Evolutionary conservation across 805 yeast species (phyloP).

Genomic region (Saturnispora diversa): DNA sequence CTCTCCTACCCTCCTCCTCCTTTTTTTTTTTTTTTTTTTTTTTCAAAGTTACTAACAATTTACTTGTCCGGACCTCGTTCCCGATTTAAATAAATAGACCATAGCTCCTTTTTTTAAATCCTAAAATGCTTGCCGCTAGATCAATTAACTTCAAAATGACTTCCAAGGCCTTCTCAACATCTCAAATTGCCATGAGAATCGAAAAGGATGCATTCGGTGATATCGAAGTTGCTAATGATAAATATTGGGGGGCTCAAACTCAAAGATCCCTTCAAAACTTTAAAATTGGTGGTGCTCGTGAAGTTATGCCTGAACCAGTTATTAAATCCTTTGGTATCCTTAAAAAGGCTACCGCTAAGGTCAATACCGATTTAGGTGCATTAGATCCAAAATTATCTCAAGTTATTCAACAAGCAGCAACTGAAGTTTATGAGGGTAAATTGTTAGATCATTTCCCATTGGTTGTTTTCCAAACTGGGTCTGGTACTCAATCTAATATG

Average conservation of each 20-base stretch:
- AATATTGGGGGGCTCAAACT: slow-evolving; percentile 98
- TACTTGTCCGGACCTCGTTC: no score
- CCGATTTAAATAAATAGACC: not conserved
- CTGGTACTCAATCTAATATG: slow-evolving; percentile 98
- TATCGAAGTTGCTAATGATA: slow-evolving; percentile 68
- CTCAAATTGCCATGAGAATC: slow-evolving; percentile 40
- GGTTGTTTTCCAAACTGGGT: slow-evolving; percentile 98
- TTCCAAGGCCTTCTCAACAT: slow-evolving; percentile 26
- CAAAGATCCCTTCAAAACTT: slow-evolving; percentile 89
- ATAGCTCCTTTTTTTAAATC: not conserved
- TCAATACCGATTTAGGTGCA: slow-evolving; percentile 71
- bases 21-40: no score
- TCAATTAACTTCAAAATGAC: slow-evolving; percentile 15
- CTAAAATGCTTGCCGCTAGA: slow-evolving; percentile 24
- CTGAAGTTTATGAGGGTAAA: slow-evolving; percentile 90
- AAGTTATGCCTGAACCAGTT: slow-evolving; percentile 85
- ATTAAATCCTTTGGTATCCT: slow-evolving; percentile 87
- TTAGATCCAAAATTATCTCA: slow-evolving; percentile 76
- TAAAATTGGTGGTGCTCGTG: slow-evolving; percentile 90
- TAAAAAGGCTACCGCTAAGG: slow-evolving; percentile 91
- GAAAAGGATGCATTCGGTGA: slow-evolving; percentile 97
- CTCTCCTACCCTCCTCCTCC: no score
- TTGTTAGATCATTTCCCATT: slow-evolving; percentile 91
- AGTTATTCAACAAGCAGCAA: slow-evolving; percentile 90
- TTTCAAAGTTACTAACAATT: no score